A percentile compares a stretch with the other conserved stretches of the same genome.
These are phyloP conservation scores for Blastobotrys attinorum DNA, from an alignment of 805 yeast species.

Conservation along the genomic window DNA sequence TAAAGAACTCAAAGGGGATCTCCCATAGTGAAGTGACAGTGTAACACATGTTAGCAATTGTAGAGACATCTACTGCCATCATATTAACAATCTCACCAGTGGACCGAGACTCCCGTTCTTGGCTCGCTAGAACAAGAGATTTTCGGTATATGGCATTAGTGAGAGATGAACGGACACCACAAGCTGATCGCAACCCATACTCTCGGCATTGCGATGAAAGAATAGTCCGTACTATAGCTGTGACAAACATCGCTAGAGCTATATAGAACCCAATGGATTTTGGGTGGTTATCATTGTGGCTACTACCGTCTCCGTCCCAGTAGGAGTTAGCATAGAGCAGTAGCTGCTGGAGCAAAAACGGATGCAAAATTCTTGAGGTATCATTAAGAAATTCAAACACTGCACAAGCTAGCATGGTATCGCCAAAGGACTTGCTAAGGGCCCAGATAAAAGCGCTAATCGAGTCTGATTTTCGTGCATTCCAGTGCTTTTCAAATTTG, in stretches of 20 bases:
- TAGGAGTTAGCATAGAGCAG: constrained; percentile 42
- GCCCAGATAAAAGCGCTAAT: constrained; percentile 11
- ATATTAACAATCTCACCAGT: constrained; percentile 92
- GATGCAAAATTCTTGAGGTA: constrained; percentile 35
- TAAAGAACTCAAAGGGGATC: constrained; percentile 78
- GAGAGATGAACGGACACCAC: constrained; percentile 51
- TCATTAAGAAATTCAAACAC: constrained; percentile 39
- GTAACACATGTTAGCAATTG: constrained; percentile 76
- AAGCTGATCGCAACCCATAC: constrained; percentile 66
- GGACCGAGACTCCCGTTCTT: constrained; percentile 54
- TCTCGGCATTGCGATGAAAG: constrained; percentile 73
- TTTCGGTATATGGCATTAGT: constrained; percentile 64
- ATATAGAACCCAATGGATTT: constrained; percentile 69
- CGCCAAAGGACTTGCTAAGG: constrained; percentile 34
- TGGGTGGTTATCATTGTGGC: constrained; percentile 34
- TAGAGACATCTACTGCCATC: constrained; percentile 90
- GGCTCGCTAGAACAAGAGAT: constrained; percentile 58
- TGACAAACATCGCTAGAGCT: constrained; percentile 64
- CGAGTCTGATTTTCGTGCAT: constrained; percentile 15
- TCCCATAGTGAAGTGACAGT: constrained; percentile 81
- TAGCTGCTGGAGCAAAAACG: constrained; percentile 33
- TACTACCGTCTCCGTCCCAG: constrained; percentile 27
- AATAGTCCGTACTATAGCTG: constrained; percentile 71
- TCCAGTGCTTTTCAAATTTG: constrained; percentile 18
- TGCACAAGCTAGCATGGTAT: constrained; percentile 35